Evolutionary conservation across 2,329 filamentous ascomycete species (phyloP), one percentile per base, ranked within the genome.

Genomic region (Coniochaeta sp.): DNA sequence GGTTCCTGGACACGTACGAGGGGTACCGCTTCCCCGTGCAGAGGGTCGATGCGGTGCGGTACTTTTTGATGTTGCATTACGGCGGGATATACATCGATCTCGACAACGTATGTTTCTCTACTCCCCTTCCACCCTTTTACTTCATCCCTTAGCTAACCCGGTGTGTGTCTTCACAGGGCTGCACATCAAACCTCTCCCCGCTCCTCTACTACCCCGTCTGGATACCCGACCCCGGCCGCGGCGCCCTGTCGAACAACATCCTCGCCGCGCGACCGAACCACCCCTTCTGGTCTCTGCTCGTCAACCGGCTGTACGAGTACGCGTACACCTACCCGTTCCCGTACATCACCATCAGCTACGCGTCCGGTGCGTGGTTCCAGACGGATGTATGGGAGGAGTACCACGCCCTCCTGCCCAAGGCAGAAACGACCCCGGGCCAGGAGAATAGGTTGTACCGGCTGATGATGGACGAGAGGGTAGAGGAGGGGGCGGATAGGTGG

Each of bases 41-140:
- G 68, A 81, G 86, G 54, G 85, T 87, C 52, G 87, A 91, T 62
- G 75, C 85, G 9, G 86, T 92, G 60, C 79, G 87, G 49, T 91
- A 91, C 71, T 91, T 91, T 64, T 77, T 91, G n/a, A 75, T 92
- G 28, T 77, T 82, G 48, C 81, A 88, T 67, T 91, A 81, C 64
- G 88, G 88, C 50, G 88, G 88, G 31, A 83, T 90, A 51, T 91
- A 91, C 67, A 83, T 91, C 56, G 87, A 91, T 63, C 70, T 91
- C 49, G 87, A 91, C 65, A 73, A 58, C 46, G 56, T 58, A 24
- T 20, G 51, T 49, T 22, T 12, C 27, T 38, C 12, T n/a, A 12
- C 13, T 2, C 32, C 16, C 45, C 26, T 3, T 28, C 20, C 20
- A 10, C 26, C 20, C n/a, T 13, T 16, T 26, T 32, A 9, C 40